Base-by-base conservation (phyloP, 2,329 filamentous ascomycete genomes). In the Neocucurbitaria cava region DNA sequence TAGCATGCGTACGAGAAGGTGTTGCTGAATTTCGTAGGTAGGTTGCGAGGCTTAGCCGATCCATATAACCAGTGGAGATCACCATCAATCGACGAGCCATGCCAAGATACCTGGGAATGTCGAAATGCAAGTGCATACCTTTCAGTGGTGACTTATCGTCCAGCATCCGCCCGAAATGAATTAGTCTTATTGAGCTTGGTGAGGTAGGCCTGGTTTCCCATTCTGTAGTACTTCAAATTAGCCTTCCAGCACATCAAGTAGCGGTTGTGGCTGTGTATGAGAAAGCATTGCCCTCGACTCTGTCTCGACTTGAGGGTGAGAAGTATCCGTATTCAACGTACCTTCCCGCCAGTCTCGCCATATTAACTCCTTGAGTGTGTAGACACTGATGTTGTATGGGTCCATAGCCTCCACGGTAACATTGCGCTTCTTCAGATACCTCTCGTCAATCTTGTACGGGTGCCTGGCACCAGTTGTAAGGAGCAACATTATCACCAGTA, bases 341-440 rank as follows among this genome's bases (percentile, higher is more conserved):
- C 83, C 91, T 66, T 88, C 88, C 64, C 92, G 84, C 94, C 94
- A 98, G 75, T 97, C 93, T 67, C 91, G 85, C 80, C 95, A 85
- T 72, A 98, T 96, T 70, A 97, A 80, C 78, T 97, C 92, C 77
- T 97, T 97, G 62, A 98, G 80, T 3, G 91, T 96, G 74, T 97
- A 96, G 46, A 96, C 89, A 64, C 91, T 96, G 77, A 98, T 92
- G 71, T 89, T 90, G 72, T 92, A 93, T 1, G 92, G 92, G 71
- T 97, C 92, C 64, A 85, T 77, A 28, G 88, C 88, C 18, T 91
- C 89, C 1, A 95, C 85, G 43, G 84, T 85, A 49, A 96, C 90
- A 65, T 89, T 90, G 55, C 92, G 86, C 76, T 93, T 92, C 49
- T 83, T 82, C 49, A 98, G 81, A 70, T 97, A 97, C 71, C 87